These are phyloP conservation scores for Chytriomyces confervae DNA, from an alignment of 192 early-diverging fungal genomes.

Conservation along the genomic window DNA sequence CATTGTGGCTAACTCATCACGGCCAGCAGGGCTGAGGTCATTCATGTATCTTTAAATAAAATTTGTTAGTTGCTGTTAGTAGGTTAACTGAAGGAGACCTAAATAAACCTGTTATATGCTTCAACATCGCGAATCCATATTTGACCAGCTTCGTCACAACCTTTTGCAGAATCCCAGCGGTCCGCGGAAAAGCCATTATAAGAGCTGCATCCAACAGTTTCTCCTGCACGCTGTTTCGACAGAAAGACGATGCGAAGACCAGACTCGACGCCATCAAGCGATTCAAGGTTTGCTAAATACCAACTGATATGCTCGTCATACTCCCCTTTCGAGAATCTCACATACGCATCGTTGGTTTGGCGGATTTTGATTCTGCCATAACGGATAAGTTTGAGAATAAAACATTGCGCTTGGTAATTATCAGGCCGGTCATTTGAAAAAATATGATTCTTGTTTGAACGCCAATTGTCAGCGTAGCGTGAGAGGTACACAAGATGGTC, in stretches of 20 bases:
- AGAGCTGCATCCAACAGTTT: background rate
- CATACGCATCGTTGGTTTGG: background rate
- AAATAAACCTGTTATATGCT: background rate
- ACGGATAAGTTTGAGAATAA: background rate
- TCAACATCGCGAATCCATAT: background rate
- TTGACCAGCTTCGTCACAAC: background rate
- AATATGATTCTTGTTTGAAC: background rate
- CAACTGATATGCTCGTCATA: background rate
- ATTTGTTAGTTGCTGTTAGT: background rate
- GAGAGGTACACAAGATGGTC: background rate
- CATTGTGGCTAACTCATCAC: background rate
- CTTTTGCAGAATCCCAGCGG: background rate
- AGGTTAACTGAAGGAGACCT: background rate
- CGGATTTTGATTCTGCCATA: background rate
- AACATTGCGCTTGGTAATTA: background rate
- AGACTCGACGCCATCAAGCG: background rate
- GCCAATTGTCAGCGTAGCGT: background rate
- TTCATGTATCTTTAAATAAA: background rate
- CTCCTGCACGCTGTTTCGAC: slow-evolving; percentile 3
- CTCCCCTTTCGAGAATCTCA: background rate
- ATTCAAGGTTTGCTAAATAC: background rate
- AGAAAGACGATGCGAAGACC: background rate
- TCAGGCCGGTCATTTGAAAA: background rate
- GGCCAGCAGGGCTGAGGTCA: background rate
- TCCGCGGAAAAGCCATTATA: background rate